Percentiles rank a stretch among this genome's conserved stretches.
Evolutionary conservation across 2,329 filamentous ascomycete genomes (phyloP).

Genomic region (Colletotrichum godetiae): DNA sequence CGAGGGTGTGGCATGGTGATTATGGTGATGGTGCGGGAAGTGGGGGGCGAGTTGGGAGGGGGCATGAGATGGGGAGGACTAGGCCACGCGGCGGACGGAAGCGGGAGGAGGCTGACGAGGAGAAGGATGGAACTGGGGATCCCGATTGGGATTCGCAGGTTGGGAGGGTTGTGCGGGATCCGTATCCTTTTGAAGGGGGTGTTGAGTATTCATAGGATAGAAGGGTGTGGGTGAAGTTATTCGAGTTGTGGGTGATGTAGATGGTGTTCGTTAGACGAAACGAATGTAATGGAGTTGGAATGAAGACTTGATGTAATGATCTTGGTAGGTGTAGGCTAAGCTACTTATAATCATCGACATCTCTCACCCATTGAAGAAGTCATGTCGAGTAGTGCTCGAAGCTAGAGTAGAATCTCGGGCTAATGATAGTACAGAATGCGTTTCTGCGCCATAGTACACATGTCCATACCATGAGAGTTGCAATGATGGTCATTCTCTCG

Average conservation of each 20-base stretch:
- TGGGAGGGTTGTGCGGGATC: constrained; percentile 14
- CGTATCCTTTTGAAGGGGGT: constrained; percentile 19
- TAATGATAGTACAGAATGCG: too few species aligned
- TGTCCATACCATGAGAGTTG: too few species aligned
- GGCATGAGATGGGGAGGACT: neutral
- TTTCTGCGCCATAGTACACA: too few species aligned
- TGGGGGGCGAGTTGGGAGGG: neutral
- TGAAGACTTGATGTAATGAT: too few species aligned
- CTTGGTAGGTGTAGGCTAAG: too few species aligned
- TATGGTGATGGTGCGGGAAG: neutral
- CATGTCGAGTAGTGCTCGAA: too few species aligned
- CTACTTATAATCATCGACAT: too few species aligned
- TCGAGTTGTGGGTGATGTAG: neutral
- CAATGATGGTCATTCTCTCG: too few species aligned
- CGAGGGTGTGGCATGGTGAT: constrained; percentile 38
- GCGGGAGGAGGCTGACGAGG: neutral
- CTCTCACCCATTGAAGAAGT: too few species aligned
- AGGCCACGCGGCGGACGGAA: neutral
- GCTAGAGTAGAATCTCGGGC: too few species aligned
- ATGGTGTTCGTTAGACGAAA: neutral
- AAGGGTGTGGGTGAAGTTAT: neutral
- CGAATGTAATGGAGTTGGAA: too few species aligned
- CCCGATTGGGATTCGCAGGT: constrained; percentile 18
- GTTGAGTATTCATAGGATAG: constrained; percentile 5
- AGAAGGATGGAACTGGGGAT: neutral